Percentiles rank a stretch among this genome's conserved stretches.
These are phyloP conservation scores for Hypericum perforatum DNA, from an alignment of 345 rosid species.

Conservation along the genomic window DNA sequence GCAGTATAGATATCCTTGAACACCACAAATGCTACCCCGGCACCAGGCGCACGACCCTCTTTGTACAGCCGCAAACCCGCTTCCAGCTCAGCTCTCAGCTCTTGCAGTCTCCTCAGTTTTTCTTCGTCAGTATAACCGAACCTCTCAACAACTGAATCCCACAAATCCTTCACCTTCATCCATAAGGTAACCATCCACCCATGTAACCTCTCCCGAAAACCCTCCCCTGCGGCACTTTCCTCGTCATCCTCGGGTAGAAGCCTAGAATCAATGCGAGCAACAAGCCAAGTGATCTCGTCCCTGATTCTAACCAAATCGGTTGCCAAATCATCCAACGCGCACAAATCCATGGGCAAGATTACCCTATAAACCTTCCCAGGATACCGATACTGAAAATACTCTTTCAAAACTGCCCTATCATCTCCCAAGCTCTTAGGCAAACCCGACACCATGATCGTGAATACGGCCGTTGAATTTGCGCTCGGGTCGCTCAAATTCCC, in stretches of 20 bases:
- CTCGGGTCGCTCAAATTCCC: slow-evolving; percentile 67
- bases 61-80: slow-evolving; percentile 55
- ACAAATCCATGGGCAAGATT: slow-evolving; percentile 86
- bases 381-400: slow-evolving; percentile 62
- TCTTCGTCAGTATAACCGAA: slow-evolving; percentile 63
- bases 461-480: slow-evolving; percentile 64
- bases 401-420: slow-evolving; percentile 53
- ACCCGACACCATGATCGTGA: slow-evolving; percentile 83
- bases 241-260: slow-evolving; percentile 48
- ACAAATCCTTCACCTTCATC: slow-evolving; percentile 30
- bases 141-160: slow-evolving; percentile 33
- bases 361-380: slow-evolving; percentile 80
- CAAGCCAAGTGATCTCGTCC: slow-evolving; percentile 88
- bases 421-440: slow-evolving; percentile 70
- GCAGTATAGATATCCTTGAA: slow-evolving; percentile 91
- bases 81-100: slow-evolving; percentile 65
- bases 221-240: slow-evolving; percentile 18
- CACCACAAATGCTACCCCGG: slow-evolving; percentile 89
- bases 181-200: slow-evolving; percentile 19
- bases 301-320: slow-evolving; percentile 64
- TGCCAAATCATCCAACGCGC: slow-evolving; percentile 89
- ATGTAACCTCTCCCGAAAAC: slow-evolving; percentile 15
- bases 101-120: slow-evolving; percentile 64
- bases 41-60: slow-evolving; percentile 72
- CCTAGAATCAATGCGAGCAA: slow-evolving; percentile 69